Evolutionary conservation across 192 early-diverging fungal genomes (phyloP).

Genomic region (Coemansia asiatica): DNA sequence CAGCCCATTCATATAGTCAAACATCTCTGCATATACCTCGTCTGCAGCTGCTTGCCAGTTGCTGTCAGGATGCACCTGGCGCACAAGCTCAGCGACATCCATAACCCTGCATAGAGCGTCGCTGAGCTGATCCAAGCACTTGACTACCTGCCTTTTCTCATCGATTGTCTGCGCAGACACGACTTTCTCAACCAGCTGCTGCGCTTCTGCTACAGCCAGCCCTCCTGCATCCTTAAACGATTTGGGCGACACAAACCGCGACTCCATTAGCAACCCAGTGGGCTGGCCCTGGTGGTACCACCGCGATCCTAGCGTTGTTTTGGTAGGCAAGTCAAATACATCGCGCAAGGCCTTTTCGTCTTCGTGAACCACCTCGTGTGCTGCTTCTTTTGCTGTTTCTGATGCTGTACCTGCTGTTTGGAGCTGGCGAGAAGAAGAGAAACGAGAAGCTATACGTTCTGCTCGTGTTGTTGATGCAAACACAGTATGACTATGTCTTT

Average conservation of each 20-base stretch:
- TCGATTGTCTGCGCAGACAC: conserved; percentile 18
- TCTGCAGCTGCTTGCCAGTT: conserved; percentile 74
- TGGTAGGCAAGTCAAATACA: conserved; percentile 45
- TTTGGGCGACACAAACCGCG: conserved; percentile 48
- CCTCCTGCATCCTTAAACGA: conserved; percentile 38
- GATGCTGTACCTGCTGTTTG: conserved; percentile 17
- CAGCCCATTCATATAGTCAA: conserved; percentile 84
- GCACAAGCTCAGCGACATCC: conserved; percentile 89
- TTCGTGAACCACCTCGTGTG: conserved; percentile 20
- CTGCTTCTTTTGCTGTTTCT: neutral
- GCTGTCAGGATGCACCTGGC: conserved; percentile 83
- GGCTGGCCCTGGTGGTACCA: conserved; percentile 52
- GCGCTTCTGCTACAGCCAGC: conserved; percentile 42
- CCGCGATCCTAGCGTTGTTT: conserved; percentile 42
- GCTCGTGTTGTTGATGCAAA: too few relatives aligned
- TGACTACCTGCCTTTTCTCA: conserved; percentile 76
- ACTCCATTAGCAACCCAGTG: conserved; percentile 52
- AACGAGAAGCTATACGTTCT: too few relatives aligned
- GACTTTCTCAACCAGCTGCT: conserved; percentile 32
- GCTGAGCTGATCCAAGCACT: conserved; percentile 83
- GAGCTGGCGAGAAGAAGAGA: neutral
- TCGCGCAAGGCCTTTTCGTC: conserved; percentile 46
- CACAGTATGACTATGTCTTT: neutral
- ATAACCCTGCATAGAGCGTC: conserved; percentile 89
- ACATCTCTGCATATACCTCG: conserved; percentile 70